Evolutionary conservation across 2,329 filamentous ascomycete genomes (phyloP), one percentile per base, ranked within the genome.

Genomic region (Penicillium janthinellum): DNA sequence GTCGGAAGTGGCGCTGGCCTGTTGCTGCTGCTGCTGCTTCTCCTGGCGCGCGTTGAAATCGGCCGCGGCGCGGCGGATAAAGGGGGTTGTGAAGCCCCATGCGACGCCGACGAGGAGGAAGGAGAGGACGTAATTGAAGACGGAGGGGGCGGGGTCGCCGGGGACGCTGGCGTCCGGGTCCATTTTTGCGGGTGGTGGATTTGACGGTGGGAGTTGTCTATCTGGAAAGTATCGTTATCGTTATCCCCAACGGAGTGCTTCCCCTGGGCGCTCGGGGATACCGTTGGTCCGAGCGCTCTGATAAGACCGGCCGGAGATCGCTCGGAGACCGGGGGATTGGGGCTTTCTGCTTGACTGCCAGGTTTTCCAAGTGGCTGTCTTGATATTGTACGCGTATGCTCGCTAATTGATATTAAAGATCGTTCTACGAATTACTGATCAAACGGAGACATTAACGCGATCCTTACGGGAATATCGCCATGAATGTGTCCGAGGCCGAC

Each of bases 51-150:
- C 88, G 56, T 82, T 85, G 79, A 95, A 92, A 62, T 88, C 84
- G 51, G 89, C 84, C 1, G 94, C 93, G 10, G 94, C 94, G 63
- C 86, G 86, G 25, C 93, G 89, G 82, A 98, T 96, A 80, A 98
- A 97, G 57, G 89, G 89, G 20, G 92, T 96, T 0, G 92, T 96
- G 68, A 96, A 87, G 54, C 93, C 94, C 94, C 94, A 98, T 67
- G 92, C 93, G 25, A 95, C 81, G 55, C 93, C 92, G 66, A 98
- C 93, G 60, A 96, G 86, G 56, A 97, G 83, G 82, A 97, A 97
- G 67, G 91, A 91, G 60, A 94, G 82, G 64, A 95, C 83, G 82
- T 95, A 96, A 79, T 92, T 93, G 79, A 96, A 83, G 64, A 76
- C 67, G 5, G 79, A 78, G 31, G 76, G 74, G 14, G 70, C 58